Evolutionary conservation across 1,139 yeast genomes (phyloP).

Genomic region (Zygosaccharomyces pseudobailii): DNA sequence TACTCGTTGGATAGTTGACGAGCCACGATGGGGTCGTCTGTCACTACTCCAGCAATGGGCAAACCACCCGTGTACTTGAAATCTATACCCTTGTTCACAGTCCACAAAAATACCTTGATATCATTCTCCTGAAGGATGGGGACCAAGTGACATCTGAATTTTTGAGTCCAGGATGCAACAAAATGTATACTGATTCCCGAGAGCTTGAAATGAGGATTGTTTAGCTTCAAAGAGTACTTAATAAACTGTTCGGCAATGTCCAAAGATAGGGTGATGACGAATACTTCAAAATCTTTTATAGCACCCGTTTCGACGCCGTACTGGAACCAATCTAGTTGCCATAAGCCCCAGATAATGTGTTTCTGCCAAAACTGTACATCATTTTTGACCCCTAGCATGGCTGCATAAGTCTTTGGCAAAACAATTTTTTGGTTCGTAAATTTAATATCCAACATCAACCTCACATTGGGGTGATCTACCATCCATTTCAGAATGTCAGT

Average conservation of each 20-base stretch:
- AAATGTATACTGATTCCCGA: conserved; percentile 43
- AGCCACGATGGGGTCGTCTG: conserved; percentile 48
- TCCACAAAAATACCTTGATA: conserved; percentile 74
- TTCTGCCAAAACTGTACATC: conserved; percentile 64
- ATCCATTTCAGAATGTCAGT: conserved; percentile 58
- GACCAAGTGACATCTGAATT: conserved; percentile 37
- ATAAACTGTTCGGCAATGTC: conserved; percentile 35
- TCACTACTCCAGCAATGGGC: conserved; percentile 57
- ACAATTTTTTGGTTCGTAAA: conserved; percentile 59
- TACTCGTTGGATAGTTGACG: conserved; percentile 14
- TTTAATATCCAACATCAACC: conserved; percentile 80
- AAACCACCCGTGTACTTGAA: conserved; percentile 40
- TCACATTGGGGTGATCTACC: conserved; percentile 38
- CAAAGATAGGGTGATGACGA: conserved; percentile 49
- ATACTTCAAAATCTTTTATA: conserved; percentile 41
- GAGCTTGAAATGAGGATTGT: conserved; percentile 38
- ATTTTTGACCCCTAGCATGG: conserved; percentile 43
- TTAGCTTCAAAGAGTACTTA: conserved; percentile 31
- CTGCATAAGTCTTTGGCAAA: conserved; percentile 47
- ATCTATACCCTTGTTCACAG: conserved; percentile 51
- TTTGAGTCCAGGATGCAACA: conserved; percentile 39
- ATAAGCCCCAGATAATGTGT: conserved; percentile 70
- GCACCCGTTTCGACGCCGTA: conserved; percentile 43
- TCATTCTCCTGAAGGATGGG: conserved; percentile 40
- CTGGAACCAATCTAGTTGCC: conserved; percentile 66